Evolutionary conservation across 495 filamentous ascomycete genomes (phyloP), one percentile per base, ranked within the genome.

Genomic region (Penicillium steckii): DNA sequence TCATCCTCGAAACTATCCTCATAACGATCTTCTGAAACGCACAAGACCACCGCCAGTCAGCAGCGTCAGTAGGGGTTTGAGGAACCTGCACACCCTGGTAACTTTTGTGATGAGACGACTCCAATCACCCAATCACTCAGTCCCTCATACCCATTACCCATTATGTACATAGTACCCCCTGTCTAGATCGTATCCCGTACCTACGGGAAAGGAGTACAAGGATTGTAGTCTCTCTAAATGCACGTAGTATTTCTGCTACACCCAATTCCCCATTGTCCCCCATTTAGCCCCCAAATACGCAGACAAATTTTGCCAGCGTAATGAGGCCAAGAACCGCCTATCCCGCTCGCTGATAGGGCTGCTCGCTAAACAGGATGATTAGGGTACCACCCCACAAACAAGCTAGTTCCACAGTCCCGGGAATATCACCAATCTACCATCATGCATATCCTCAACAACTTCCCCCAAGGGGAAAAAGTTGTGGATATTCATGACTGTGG

Each of bases 401-500:
- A 30, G 53, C 56, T 50, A 22, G 59, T 41, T 45, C 52, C 56
- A 48, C 53, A 49, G 50, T n/a, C 40, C 44, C 44, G 56, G 53
- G 24, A 55, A 29, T 49, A 22, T 46, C 33, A 48, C 17, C 33
- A 37, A 37, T 15, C 33, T 27, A 27, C 5, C 10, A 5, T 27
- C 5, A 10, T 4, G 26, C 26, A 27, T 27, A 10, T n/a, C n/a
- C n/a, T n/a, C n/a, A n/a, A n/a, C n/a, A n/a, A n/a, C n/a, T n/a
- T n/a, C n/a, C n/a, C n/a, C n/a, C n/a, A n/a, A n/a, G n/a, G 26
- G 26, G 26, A 27, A 27, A 27, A 27, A 5, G 29, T 9, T n/a
- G 29, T 32, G 10, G 29, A 32, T 32, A 3, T 13, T 30, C 29
- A n/a, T n/a, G n/a, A n/a, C 8, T 32, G 29, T 32, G 29, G 29